A percentile compares a stretch with the other conserved stretches of the same genome.
These are phyloP conservation scores for Verbascum thapsus DNA, from an alignment of 257 asterid species.

Conservation along the genomic window DNA sequence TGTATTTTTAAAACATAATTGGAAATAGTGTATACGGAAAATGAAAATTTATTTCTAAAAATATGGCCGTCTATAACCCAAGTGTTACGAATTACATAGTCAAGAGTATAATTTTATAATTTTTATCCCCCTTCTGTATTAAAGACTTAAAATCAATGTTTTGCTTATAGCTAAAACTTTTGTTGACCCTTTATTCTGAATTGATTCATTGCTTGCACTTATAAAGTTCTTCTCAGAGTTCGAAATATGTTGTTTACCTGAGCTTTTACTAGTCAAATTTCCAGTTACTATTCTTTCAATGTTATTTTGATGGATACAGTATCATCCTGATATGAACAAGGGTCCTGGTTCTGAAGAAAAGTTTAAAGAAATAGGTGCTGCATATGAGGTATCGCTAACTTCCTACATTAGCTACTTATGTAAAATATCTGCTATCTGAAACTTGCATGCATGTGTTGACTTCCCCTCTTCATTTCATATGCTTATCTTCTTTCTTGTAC, in stretches of 20 bases:
- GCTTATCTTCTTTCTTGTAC: neutral
- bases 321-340: conserved; percentile 96
- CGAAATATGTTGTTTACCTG: conserved; percentile 16
- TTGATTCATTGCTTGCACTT: neutral
- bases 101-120: no score
- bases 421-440: neutral
- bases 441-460: neutral
- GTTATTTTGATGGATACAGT: conserved; percentile 50
- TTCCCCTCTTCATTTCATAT: conserved; percentile 3
- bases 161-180: neutral
- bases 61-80: no score
- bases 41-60: neutral
- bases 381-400: conserved; percentile 73
- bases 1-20: no score
- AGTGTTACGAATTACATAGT: no score
- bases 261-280: neutral
- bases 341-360: conserved; percentile 84
- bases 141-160: neutral
- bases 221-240: neutral
- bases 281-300: conserved; percentile 13
- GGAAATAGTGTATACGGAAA: no score
- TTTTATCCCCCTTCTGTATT: neutral
- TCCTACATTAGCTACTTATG: neutral
- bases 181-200: neutral
- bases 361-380: conserved; percentile 93